phyloP scores from a whole-genome alignment of 116 monocot genomes.

The Dioscorea cayenensis region DNA sequence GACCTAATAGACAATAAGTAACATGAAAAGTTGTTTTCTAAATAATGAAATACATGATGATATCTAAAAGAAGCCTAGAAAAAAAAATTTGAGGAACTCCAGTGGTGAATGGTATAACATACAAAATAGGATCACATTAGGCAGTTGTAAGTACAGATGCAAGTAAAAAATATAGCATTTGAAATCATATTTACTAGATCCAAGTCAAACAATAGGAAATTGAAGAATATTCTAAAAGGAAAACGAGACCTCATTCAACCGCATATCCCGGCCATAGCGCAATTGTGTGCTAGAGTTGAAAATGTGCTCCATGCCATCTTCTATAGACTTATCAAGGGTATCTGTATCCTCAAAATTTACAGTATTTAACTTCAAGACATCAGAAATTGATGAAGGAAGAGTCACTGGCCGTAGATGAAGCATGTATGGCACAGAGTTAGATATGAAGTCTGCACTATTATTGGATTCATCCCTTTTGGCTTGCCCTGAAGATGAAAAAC shows the following conservation, averaged over 20 bases:
- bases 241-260: conserved; percentile 78
- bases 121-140: too few relatives aligned
- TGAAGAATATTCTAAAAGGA: neutral
- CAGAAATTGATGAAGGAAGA: conserved; percentile 45
- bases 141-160: neutral
- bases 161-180: neutral
- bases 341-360: conserved; percentile 51
- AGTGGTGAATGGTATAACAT: too few relatives aligned
- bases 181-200: neutral
- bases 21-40: too few relatives aligned
- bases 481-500: conserved; percentile 20
- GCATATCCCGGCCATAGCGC: conserved; percentile 84
- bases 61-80: too few relatives aligned
- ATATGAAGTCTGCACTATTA: conserved; percentile 41
- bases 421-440: conserved; percentile 69
- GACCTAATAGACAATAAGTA: too few relatives aligned
- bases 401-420: conserved; percentile 90
- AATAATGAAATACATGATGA: too few relatives aligned
- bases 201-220: neutral
- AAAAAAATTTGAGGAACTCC: too few relatives aligned
- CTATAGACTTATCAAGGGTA: conserved; percentile 28
- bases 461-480: conserved; percentile 24
- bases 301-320: conserved; percentile 97
- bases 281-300: conserved; percentile 71
- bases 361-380: conserved; percentile 24